phyloP scores from a whole-genome alignment of 139 green algal genomes.

The Chlorella sp. region DNA sequence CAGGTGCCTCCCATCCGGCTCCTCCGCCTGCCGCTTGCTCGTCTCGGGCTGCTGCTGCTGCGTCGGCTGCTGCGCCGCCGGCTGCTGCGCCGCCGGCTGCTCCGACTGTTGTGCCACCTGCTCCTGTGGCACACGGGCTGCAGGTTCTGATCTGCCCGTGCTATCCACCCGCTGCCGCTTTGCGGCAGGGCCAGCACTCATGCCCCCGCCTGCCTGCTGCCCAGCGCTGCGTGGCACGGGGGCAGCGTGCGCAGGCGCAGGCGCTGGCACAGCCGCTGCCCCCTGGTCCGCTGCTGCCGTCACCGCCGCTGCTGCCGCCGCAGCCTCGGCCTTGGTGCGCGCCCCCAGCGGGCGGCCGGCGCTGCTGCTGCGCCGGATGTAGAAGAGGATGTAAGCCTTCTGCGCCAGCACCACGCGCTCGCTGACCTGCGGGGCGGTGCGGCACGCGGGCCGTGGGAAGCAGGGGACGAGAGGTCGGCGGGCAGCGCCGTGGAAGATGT shows the following conservation, averaged over 20 bases:
- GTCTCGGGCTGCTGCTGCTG: background rate
- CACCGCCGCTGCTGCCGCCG: background rate
- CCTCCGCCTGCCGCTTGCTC: background rate
- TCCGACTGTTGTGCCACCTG: background rate
- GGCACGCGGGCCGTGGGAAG: background rate
- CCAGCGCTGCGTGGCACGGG: background rate
- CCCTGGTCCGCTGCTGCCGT: background rate
- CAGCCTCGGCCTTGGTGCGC: background rate
- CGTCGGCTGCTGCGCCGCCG: constrained; percentile 4
- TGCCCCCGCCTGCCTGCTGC: background rate
- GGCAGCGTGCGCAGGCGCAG: background rate
- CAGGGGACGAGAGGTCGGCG: background rate
- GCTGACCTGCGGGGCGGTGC: constrained; percentile 45
- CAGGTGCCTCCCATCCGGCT: background rate
- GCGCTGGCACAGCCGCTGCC: background rate
- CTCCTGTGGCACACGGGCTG: background rate
- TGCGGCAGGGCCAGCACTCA: no score
- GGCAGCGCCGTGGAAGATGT: background rate
- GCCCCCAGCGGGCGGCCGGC: constrained; percentile 10
- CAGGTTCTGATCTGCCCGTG: constrained; percentile 11
- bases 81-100: background rate
- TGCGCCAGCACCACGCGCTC: constrained; percentile 82
- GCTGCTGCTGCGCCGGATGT: constrained; percentile 53
- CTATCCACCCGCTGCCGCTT: constrained; percentile 19
- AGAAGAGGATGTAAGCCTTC: constrained; percentile 97